A percentile compares a stretch with the other conserved stretches of the same genome.
Evolutionary conservation across 2,329 filamentous ascomycete genomes (phyloP).

Genomic region (Thermoascus crustaceus): DNA sequence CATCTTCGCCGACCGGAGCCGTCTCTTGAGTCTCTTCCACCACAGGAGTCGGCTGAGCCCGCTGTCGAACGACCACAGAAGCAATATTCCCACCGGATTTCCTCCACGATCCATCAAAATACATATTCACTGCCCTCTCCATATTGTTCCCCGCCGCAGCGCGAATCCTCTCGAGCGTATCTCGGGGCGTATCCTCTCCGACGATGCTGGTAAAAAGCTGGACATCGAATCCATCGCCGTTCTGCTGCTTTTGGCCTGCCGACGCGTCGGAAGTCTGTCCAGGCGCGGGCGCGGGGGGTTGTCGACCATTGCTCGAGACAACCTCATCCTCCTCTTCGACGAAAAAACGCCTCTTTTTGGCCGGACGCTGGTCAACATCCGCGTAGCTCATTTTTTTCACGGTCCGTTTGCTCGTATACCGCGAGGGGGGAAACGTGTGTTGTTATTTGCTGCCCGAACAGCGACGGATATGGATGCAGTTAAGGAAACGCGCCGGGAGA

Average conservation of each 20-base stretch:
- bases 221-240: slow-evolving; percentile 42
- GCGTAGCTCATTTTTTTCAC: slow-evolving; percentile 31
- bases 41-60: slow-evolving; percentile 6
- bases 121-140: slow-evolving; percentile 56
- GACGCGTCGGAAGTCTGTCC: neutral
- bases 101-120: slow-evolving; percentile 57
- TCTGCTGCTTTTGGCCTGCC: too few species aligned
- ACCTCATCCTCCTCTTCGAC: slow-evolving; percentile 37
- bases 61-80: slow-evolving; percentile 8
- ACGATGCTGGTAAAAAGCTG: slow-evolving; percentile 50
- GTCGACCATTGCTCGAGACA: slow-evolving; percentile 12
- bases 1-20: neutral
- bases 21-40: neutral
- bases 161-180: slow-evolving; percentile 42
- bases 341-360: slow-evolving; percentile 58
- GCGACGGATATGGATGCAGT: neutral
- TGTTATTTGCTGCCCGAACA: slow-evolving; percentile 7
- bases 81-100: slow-evolving; percentile 12
- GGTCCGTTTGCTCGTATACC: too few species aligned
- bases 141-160: slow-evolving; percentile 45
- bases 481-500: slow-evolving; percentile 4
- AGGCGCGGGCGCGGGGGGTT: neutral
- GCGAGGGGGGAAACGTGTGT: too few species aligned
- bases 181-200: slow-evolving; percentile 42
- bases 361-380: slow-evolving; percentile 45